A percentile compares a stretch with the other conserved stretches of the same genome.
These are phyloP conservation scores for Aegilops tauschii DNA, from an alignment of 176 grass and related monocot species.

Conservation along the genomic window DNA sequence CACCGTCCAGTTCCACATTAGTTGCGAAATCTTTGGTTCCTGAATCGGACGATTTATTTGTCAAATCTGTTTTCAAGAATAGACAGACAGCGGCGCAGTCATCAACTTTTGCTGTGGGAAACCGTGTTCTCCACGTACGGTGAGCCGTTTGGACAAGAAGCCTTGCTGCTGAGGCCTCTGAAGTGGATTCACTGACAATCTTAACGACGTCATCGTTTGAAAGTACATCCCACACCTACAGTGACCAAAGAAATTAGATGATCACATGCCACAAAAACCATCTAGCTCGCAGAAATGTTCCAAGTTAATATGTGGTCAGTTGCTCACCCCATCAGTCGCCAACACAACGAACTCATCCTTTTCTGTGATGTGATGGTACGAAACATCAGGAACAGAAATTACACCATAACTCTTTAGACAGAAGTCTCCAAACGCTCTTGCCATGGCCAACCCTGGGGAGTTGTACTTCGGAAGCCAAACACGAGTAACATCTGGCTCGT, in stretches of 20 bases:
- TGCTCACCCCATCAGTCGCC: constrained; percentile 74
- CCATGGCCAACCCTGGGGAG: constrained; percentile 74
- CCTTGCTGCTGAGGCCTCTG: constrained; percentile 47
- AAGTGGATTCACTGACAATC: constrained; percentile 48
- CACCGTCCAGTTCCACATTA: constrained; percentile 7
- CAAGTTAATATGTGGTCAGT: constrained; percentile 18
- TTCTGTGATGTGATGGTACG: constrained; percentile 50
- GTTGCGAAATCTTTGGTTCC: constrained; percentile 18
- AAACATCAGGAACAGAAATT: constrained; percentile 73
- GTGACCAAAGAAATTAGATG: constrained; percentile 1
- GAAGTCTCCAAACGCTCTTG: constrained; percentile 85
- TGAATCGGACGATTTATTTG: constrained; percentile 17
- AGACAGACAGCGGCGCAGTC: constrained; percentile 79
- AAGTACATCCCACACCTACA: constrained; percentile 83
- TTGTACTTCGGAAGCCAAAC: constrained; percentile 77
- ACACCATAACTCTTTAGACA: constrained; percentile 69
- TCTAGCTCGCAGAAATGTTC: background rate
- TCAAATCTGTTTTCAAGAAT: constrained; percentile 52
- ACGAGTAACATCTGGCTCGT: constrained; percentile 70
- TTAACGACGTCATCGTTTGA: constrained; percentile 57
- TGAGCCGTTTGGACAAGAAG: constrained; percentile 61
- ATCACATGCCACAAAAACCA: background rate
- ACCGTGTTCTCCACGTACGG: constrained; percentile 46
- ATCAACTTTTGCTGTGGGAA: constrained; percentile 60
- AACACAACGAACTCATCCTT: constrained; percentile 76